phyloP scores from a whole-genome alignment of 345 rosid species.

The Ceriops zippeliana region DNA sequence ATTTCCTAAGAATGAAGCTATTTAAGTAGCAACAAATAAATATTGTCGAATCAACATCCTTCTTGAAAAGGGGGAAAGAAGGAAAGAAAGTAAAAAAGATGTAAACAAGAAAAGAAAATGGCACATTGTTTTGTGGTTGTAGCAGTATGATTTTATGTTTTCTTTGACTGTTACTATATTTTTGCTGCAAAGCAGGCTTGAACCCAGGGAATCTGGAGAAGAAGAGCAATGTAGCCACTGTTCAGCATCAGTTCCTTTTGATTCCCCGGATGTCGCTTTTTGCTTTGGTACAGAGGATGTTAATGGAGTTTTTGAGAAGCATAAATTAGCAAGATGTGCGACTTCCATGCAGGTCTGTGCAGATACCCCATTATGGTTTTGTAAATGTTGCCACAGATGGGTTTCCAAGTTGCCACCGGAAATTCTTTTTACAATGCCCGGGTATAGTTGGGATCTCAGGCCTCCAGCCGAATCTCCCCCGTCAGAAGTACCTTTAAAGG shows the following conservation, averaged over 20 bases:
- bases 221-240: constrained; percentile 78
- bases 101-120: too few relatives aligned
- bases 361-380: constrained; percentile 62
- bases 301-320: constrained; percentile 33
- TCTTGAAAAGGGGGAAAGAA: too few relatives aligned
- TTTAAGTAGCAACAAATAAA: too few relatives aligned
- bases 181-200: constrained; percentile 29
- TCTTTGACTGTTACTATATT: background rate
- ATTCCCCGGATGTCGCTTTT: constrained; percentile 58
- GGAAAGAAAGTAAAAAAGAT: too few relatives aligned
- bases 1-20: too few relatives aligned
- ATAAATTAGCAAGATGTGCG: constrained; percentile 65
- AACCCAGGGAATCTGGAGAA: constrained; percentile 15
- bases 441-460: constrained; percentile 41
- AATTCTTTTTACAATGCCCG: constrained; percentile 43
- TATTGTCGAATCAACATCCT: too few relatives aligned
- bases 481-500: constrained; percentile 31
- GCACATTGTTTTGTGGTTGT: too few relatives aligned
- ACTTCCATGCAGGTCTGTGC: constrained; percentile 83
- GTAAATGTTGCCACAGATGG: constrained; percentile 76
- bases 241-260: constrained; percentile 53
- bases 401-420: constrained; percentile 52
- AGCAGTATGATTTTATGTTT: too few relatives aligned
- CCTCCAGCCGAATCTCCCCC: constrained; percentile 20
- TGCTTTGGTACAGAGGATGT: constrained; percentile 39